These are phyloP conservation scores for Exophiala sp. DNA, from an alignment of 2,329 filamentous ascomycete species.

Conservation along the genomic window DNA sequence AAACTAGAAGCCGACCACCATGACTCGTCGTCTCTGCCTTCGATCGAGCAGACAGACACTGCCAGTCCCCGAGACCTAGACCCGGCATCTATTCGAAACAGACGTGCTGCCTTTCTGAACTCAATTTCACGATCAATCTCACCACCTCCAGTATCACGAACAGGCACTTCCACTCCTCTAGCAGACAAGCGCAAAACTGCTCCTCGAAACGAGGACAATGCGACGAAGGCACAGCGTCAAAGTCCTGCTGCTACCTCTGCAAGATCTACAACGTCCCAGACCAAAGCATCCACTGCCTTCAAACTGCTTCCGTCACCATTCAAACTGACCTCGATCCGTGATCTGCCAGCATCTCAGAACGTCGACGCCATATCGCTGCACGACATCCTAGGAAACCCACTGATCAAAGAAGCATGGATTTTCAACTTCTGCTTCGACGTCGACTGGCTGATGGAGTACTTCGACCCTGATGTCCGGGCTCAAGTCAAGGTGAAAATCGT, in stretches of 20 bases:
- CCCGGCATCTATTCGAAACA: conserved; percentile 12
- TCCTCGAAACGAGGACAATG: background rate
- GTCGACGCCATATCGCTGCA: conserved; percentile 58
- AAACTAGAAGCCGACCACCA: conserved; percentile 5
- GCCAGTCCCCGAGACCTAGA: conserved; percentile 1
- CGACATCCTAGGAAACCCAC: conserved; percentile 66
- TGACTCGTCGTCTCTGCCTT: background rate
- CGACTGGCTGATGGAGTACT: conserved; percentile 55
- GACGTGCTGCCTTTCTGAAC: conserved; percentile 16
- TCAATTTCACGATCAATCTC: conserved; percentile 24
- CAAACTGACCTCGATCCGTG: conserved; percentile 62
- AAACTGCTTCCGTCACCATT: conserved; percentile 56
- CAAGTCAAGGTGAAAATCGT: conserved; percentile 54
- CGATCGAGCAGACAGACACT: background rate
- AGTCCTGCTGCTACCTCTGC: background rate
- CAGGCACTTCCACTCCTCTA: conserved; percentile 7
- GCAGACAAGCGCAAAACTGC: background rate
- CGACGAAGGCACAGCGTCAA: too few relatives aligned
- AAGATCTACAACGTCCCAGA: background rate
- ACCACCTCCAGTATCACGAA: conserved; percentile 13
- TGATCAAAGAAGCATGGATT: conserved; percentile 59
- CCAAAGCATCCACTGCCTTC: background rate
- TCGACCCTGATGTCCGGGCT: conserved; percentile 51
- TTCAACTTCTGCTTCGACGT: conserved; percentile 54
- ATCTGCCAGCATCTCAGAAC: conserved; percentile 57